phyloP scores from a whole-genome alignment of 345 rosid genomes.

The Eucalyptus globulus region DNA sequence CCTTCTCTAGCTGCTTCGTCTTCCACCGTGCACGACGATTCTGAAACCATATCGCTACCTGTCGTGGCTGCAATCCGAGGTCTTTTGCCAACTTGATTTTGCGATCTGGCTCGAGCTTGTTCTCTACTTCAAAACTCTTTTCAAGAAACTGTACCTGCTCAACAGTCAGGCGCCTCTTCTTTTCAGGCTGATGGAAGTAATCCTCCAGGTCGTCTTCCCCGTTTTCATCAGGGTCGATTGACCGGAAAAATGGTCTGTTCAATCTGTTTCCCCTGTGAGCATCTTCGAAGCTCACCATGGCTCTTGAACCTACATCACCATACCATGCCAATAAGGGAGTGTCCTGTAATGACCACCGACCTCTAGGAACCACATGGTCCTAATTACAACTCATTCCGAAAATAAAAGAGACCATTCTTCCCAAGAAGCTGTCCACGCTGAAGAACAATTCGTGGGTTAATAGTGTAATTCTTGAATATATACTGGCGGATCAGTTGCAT shows the following conservation, averaged over 20 bases:
- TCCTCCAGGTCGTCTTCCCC: constrained; percentile 36
- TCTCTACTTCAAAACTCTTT: constrained; percentile 43
- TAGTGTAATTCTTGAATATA: not conserved
- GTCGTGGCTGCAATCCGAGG: constrained; percentile 54
- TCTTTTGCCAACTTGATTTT: constrained; percentile 51
- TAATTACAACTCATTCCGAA: not conserved
- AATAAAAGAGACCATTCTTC: not conserved
- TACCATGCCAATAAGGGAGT: not conserved
- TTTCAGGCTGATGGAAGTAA: constrained; percentile 25
- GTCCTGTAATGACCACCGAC: not conserved
- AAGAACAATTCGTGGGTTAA: not conserved
- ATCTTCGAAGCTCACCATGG: constrained; percentile 31
- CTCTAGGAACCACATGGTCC: not conserved
- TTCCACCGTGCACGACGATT: constrained; percentile 52
- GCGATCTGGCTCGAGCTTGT: constrained; percentile 57
- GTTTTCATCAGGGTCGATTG: constrained; percentile 22
- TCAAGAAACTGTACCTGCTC: constrained; percentile 49
- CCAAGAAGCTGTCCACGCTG: not conserved
- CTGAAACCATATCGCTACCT: constrained; percentile 62
- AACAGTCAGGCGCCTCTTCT: constrained; percentile 32
- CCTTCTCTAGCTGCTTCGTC: constrained; percentile 50
- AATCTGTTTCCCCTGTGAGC: constrained; percentile 1
- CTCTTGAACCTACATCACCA: constrained; percentile 18
- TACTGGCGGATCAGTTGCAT: not conserved
- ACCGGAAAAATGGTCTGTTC: constrained; percentile 6